A percentile compares a stretch with the other conserved stretches of the same genome.
phyloP scores from a whole-genome alignment of 164 flowering plant species.

The Vitis labrusca region DNA sequence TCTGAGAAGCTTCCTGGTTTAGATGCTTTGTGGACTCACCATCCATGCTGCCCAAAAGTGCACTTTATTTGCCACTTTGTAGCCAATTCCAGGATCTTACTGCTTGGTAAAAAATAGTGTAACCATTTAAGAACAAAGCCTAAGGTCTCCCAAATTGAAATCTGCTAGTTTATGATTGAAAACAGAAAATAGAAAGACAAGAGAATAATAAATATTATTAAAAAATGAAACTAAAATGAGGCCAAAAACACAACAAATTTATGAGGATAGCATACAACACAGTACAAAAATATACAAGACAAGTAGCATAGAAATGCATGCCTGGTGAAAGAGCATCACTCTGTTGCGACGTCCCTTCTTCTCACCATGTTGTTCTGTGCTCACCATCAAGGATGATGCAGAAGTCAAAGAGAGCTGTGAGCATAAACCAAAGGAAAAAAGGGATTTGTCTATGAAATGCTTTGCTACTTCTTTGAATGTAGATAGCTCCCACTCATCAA shows the following conservation, averaged over 20 bases:
- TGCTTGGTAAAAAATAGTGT: too few relatives aligned
- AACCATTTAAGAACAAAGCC: too few relatives aligned
- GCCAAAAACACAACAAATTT: neutral
- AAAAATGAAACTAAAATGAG: neutral
- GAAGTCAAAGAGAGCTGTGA: constrained; percentile 47
- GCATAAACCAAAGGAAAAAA: constrained; percentile 55
- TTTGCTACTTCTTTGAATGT: constrained; percentile 48
- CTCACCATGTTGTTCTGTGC: constrained; percentile 68
- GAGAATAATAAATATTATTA: too few relatives aligned
- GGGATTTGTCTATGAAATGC: constrained; percentile 74
- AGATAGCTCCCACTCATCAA: constrained; percentile 48
- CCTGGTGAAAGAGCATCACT: constrained; percentile 65
- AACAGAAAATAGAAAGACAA: too few relatives aligned
- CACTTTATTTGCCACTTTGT: too few relatives aligned
- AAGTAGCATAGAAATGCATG: constrained; percentile 18
- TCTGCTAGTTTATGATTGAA: too few relatives aligned
- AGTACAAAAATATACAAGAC: neutral
- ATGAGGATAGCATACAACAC: neutral
- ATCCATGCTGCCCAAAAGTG: too few relatives aligned
- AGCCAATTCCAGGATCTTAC: too few relatives aligned
- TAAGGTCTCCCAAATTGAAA: too few relatives aligned
- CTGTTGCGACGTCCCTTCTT: constrained; percentile 56
- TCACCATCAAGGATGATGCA: constrained; percentile 51
- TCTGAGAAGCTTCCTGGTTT: too few relatives aligned
- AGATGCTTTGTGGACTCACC: too few relatives aligned